A percentile compares a stretch with the other conserved stretches of the same genome.
These are phyloP conservation scores for Neonectria neomacrospora DNA, from an alignment of 2,329 filamentous ascomycete species.

Conservation along the genomic window DNA sequence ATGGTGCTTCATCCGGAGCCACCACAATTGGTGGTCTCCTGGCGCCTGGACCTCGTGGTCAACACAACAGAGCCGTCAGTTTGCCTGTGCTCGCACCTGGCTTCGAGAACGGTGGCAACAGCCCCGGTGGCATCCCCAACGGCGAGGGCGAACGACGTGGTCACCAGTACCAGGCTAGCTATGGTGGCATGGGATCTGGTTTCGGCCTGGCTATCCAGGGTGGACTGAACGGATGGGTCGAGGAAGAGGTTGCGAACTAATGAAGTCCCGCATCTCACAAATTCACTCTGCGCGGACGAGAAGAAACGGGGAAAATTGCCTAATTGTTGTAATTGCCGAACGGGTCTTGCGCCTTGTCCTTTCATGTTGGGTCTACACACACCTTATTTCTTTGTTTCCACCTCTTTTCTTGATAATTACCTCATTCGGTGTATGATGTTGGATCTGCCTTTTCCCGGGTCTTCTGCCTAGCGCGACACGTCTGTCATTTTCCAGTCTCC, in stretches of 20 bases:
- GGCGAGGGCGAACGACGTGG: slow-evolving; percentile 68
- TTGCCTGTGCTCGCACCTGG: slow-evolving; percentile 77
- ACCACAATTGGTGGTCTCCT: slow-evolving; percentile 82
- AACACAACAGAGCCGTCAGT: slow-evolving; percentile 86
- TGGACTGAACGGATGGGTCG: slow-evolving; percentile 74
- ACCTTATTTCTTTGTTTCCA: slow-evolving; percentile 44
- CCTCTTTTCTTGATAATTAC: slow-evolving; percentile 47
- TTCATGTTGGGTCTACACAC: slow-evolving; percentile 41
- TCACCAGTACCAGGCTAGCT: slow-evolving; percentile 74
- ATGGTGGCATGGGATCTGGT: slow-evolving; percentile 67
- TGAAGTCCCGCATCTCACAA: slow-evolving; percentile 40
- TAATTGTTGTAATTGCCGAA: slow-evolving; percentile 57
- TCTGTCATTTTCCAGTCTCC: slow-evolving; percentile 8
- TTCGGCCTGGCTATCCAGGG: slow-evolving; percentile 73
- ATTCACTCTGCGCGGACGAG: slow-evolving; percentile 34
- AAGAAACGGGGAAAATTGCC: slow-evolving; percentile 48
- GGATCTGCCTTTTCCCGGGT: slow-evolving; percentile 37
- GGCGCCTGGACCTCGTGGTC: slow-evolving; percentile 71
- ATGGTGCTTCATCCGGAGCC: slow-evolving; percentile 63
- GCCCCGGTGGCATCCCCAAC: slow-evolving; percentile 59
- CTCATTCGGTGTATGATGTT: slow-evolving; percentile 48
- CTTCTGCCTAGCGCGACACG: slow-evolving; percentile 29
- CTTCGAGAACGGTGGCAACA: slow-evolving; percentile 69
- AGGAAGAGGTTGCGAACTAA: slow-evolving; percentile 73
- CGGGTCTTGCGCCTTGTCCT: slow-evolving; percentile 42